Conservation (phyloP, 129 eudicot genomes). For the Flaveria robusta region DNA sequence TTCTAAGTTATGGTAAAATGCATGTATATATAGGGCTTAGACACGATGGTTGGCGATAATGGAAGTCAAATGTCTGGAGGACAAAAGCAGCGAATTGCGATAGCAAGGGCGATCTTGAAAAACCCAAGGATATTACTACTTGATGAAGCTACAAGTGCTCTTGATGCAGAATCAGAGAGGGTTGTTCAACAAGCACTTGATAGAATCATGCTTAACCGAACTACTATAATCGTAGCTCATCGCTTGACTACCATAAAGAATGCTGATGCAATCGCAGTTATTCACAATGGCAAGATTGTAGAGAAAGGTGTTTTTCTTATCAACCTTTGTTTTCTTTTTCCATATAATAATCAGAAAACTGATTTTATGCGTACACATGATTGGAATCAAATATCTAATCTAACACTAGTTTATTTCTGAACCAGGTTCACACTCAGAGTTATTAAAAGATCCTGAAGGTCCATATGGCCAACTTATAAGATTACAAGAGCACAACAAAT, state of each 20-base stretch:
- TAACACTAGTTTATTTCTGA: not conserved
- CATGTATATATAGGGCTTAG: not conserved
- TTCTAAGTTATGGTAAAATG: not conserved
- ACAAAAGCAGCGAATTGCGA: conserved; percentile 13
- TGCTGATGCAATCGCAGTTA: not conserved
- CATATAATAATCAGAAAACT: not conserved
- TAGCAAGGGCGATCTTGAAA: conserved; percentile 14
- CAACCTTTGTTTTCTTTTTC: not conserved
- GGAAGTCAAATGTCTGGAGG: conserved; percentile 15
- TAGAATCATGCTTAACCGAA: conserved; percentile 8
- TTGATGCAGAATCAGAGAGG: conserved; percentile 10
- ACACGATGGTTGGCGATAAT: conserved; percentile 10
- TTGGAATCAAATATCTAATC: no score
- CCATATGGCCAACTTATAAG: conserved; percentile 71
- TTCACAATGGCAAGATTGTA: not conserved
- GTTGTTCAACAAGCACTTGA: conserved; percentile 14
- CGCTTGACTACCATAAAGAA: conserved; percentile 13
- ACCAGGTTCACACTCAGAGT: conserved; percentile 64
- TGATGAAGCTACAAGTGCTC: conserved; percentile 19
- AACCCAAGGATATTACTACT: conserved; percentile 15
- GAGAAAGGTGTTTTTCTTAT: conserved; percentile 6
- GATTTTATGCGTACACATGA: no score
- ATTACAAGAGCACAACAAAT: conserved; percentile 54
- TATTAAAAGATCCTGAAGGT: conserved; percentile 76
- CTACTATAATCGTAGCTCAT: conserved; percentile 9